Conservation (phyloP, 2,329 filamentous ascomycete species). For the Cryphonectria naterciae region DNA sequence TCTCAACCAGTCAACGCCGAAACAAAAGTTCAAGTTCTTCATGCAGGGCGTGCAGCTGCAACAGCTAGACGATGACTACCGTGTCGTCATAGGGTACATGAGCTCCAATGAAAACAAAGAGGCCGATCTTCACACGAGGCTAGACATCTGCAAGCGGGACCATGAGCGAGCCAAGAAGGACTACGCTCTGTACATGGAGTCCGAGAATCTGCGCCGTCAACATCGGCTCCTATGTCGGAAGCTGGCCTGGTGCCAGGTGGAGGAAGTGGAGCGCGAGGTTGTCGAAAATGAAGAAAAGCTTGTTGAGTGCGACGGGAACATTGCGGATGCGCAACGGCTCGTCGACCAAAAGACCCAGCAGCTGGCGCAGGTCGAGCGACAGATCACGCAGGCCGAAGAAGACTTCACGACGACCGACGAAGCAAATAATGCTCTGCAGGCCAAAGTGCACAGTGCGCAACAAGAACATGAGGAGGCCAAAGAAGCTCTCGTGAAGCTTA, state of each 20-base stretch:
- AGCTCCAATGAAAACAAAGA: slow-evolving; percentile 72
- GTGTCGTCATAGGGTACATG: slow-evolving; percentile 76
- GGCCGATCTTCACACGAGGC: slow-evolving; percentile 62
- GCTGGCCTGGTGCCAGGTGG: slow-evolving; percentile 86
- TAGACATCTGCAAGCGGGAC: slow-evolving; percentile 62
- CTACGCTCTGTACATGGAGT: slow-evolving; percentile 67
- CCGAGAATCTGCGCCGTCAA: slow-evolving; percentile 65
- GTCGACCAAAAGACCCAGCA: slow-evolving; percentile 51
- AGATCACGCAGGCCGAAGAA: slow-evolving; percentile 51
- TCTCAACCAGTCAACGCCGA: slow-evolving; percentile 78
- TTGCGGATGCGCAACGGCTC: slow-evolving; percentile 45
- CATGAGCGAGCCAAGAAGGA: slow-evolving; percentile 66
- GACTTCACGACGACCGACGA: slow-evolving; percentile 49
- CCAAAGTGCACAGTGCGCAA: slow-evolving; percentile 53
- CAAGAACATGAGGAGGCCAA: slow-evolving; percentile 57
- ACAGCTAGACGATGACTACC: slow-evolving; percentile 89
- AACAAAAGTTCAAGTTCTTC: slow-evolving; percentile 95
- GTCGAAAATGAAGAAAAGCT: slow-evolving; percentile 43
- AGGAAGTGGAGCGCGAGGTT: slow-evolving; percentile 68
- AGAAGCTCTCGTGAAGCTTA: slow-evolving; percentile 58
- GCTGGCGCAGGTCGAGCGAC: slow-evolving; percentile 45
- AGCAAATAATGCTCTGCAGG: slow-evolving; percentile 51
- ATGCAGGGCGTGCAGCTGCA: slow-evolving; percentile 93
- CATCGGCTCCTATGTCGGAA: slow-evolving; percentile 65
- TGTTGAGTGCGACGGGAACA: slow-evolving; percentile 44